Percentiles rank a stretch among this genome's conserved stretches.
phyloP scores from a whole-genome alignment of 805 yeast species.

The Torulaspora microellipsoides region DNA sequence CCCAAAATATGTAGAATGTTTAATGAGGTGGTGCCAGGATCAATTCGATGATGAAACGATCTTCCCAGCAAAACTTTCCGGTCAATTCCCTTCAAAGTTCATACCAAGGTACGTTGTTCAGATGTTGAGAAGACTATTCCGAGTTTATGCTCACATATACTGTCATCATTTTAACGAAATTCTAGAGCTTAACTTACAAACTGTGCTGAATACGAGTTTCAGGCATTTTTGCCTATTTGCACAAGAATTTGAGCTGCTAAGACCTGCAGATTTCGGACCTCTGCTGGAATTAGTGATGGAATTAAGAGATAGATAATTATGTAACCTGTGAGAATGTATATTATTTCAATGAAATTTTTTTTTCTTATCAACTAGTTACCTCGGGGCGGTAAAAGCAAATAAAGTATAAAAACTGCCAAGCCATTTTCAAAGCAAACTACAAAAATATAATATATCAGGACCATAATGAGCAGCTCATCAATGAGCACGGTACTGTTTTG shows the following conservation, averaged over 20 bases:
- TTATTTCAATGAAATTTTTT: neutral
- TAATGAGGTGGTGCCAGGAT: conserved; percentile 95
- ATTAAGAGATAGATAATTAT: conserved; percentile 30
- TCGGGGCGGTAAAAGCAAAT: no score
- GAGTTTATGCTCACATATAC: conserved; percentile 95
- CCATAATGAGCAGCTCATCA: no score
- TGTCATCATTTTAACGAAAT: conserved; percentile 98
- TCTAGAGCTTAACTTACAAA: conserved; percentile 84
- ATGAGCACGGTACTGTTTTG: no score
- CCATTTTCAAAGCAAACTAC: no score
- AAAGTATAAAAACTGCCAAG: no score
- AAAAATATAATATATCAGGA: no score
- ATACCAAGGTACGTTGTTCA: conserved; percentile 67
- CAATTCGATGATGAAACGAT: conserved; percentile 84
- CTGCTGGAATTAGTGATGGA: conserved; percentile 70
- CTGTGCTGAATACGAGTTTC: conserved; percentile 87
- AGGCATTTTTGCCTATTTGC: conserved; percentile 90
- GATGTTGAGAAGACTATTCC: conserved; percentile 82
- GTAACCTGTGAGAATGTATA: no score
- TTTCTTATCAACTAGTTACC: neutral
- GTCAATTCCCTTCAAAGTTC: conserved; percentile 87
- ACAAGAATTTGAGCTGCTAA: conserved; percentile 74
- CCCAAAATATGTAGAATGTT: conserved; percentile 87
- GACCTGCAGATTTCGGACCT: conserved; percentile 86
- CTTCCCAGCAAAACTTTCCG: conserved; percentile 86